Base-by-base conservation (phyloP, 2,329 filamentous ascomycete genomes). In the Hirsutella thompsonii region DNA sequence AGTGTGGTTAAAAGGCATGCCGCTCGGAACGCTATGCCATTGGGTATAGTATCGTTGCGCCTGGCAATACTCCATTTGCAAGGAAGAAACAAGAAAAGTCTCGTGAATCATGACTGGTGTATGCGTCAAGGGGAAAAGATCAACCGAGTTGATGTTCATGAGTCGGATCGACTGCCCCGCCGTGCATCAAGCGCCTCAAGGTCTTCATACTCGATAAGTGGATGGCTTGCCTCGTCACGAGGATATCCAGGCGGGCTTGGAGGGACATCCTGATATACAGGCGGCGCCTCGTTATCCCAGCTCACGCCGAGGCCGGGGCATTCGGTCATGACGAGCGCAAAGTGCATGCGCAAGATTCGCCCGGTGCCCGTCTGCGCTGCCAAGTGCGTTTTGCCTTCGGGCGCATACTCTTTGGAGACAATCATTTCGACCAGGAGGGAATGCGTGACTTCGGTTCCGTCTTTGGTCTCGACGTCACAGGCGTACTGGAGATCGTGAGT, bases 221-320 rank as follows among this genome's bases (percentile, higher is more conserved):
- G 57, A 44, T 61, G 36, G 23, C 28, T 20, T 14, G 1, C 8
- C 26, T 38, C 57, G 5, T 49, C 46, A 13, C 47, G 42, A 21
- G 56, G 66, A 61, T 89, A 89, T 5, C 69, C 72, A 0, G 90
- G 90, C 38, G 90, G 90, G 52, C 82, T 87, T 2, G 79, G 81
- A 1, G 90, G 89, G 34, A 96, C 88, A 56, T 96, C 87, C 61
- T 92, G 83, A 63, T 98, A 98, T 50, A 93, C 76, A 1, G 90
- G 90, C 11, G 90, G 90, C 55, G 85, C 80, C 67, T 98, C 90
- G 62, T 95, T 90, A 52, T 96, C 90, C 90, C 92, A 98, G 51
- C 83, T 86, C 52, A 98, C 89, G 39, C 90, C 89, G 57, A 94
- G 74, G 16, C 90, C 90, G 18, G 76, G 76, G 44, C 85, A 76